A percentile compares a stretch with the other conserved stretches of the same genome.
These are phyloP conservation scores for Botrytis hyacinthi DNA, from an alignment of 2,329 filamentous ascomycete species.

Conservation along the genomic window DNA sequence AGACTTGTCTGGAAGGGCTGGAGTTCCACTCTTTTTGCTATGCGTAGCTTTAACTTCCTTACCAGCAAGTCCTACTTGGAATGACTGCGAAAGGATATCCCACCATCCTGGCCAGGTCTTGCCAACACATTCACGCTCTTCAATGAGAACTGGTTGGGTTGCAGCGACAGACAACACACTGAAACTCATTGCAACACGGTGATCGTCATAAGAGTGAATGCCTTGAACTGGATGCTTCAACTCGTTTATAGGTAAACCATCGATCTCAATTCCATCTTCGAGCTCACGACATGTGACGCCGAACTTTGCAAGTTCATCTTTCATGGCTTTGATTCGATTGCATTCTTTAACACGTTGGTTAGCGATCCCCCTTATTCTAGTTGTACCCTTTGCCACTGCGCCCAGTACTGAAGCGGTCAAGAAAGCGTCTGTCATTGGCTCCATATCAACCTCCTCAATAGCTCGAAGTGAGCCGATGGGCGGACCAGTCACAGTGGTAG, in stretches of 20 bases:
- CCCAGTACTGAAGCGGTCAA: constrained; percentile 90
- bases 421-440: constrained; percentile 98
- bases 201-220: constrained; percentile 93
- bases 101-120: constrained; percentile 99
- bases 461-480: constrained; percentile 68
- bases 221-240: constrained; percentile 59
- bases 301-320: constrained; percentile 90
- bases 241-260: constrained; percentile 49
- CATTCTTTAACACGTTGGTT: constrained; percentile 99
- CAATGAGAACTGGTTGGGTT: constrained; percentile 69
- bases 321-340: constrained; percentile 94
- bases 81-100: constrained; percentile 79
- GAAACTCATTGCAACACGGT: constrained; percentile 98
- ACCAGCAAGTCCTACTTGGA: constrained; percentile 74
- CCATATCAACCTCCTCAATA: constrained; percentile 88
- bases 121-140: constrained; percentile 88
- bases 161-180: constrained; percentile 78
- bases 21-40: constrained; percentile 42
- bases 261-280: constrained; percentile 86
- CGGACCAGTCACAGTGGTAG: constrained; percentile 94
- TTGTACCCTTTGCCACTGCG: constrained; percentile 80
- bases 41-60: constrained; percentile 49
- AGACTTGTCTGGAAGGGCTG: constrained; percentile 53
- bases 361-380: constrained; percentile 87
- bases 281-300: constrained; percentile 83